Base-by-base conservation (phyloP, 2,329 filamentous ascomycete species). In the Penicillium sp. region DNA sequence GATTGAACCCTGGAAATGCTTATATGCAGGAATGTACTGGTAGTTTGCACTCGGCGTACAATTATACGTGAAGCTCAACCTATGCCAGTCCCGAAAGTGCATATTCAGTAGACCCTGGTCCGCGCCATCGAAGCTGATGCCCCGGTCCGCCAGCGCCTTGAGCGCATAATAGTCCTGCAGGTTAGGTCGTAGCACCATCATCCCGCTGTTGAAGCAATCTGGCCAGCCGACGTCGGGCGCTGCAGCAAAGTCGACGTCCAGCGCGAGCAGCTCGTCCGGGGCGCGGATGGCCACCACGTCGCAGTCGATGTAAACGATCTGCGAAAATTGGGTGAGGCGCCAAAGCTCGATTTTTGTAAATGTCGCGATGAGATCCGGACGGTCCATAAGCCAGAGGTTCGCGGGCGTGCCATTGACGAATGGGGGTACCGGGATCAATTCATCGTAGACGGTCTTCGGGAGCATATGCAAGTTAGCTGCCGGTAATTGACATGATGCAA, bases 211-310 rank as follows among this genome's bases (percentile, higher is more conserved):
- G 86, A 98, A 98, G 61, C 93, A 85, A 78, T 99, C 95, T 36
- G 95, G 95, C 95, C 95, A 99, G 67, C 95, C 95, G 69, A 98
- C 92, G 76, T 99, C 95, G 35, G 95, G 93, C 11, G 91, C 92
- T 2, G 95, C 87, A 27, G 87, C 86, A 66, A 89, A 88, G 27
- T 79, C 69, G 36, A 81, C 81, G 11, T 85, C 78, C 43, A 87
- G 74, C 18, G 88, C 83, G 72, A 99, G 96, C 56, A 99, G 87
- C 82, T 99, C 95, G 70, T 99, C 94, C 3, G 94, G 91, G 36
- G 93, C 92, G 66, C 92, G 85, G 62, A 96, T 85, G 33, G 91
- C 91, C n/a, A 99, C 89, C 41, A 96, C 86, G 71, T 99, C 95
- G 61, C 93, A 90, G 73, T 99, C 95, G 63, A 99, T 83, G 76